A percentile compares a stretch with the other conserved stretches of the same genome.
Conservation (phyloP, 169 alveolate species). For the Plasmodium berghei region DNA sequence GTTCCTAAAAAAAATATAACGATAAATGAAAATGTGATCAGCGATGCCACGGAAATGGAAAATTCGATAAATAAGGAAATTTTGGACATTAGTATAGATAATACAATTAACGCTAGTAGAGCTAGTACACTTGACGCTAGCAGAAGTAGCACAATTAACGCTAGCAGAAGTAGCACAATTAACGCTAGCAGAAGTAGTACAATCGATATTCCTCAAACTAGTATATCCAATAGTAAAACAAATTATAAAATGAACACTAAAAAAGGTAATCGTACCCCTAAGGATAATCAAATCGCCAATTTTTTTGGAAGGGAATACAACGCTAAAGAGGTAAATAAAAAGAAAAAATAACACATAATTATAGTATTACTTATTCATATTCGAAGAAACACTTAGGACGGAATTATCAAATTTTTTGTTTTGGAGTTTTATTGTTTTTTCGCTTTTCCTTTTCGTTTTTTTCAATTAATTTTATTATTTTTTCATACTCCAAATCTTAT, state of each 20-base stretch:
- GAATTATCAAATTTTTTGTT: background rate
- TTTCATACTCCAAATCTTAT: background rate
- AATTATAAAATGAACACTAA: background rate
- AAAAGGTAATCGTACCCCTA: slow-evolving; percentile 6
- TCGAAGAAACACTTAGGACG: background rate
- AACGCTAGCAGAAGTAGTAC: background rate
- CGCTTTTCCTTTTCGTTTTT: background rate
- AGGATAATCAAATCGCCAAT: no score
- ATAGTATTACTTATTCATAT: background rate
- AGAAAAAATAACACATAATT: background rate
- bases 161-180: background rate
- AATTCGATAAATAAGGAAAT: no score
- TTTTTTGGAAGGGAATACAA: slow-evolving; percentile 44
- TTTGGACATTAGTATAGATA: background rate
- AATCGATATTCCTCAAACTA: background rate
- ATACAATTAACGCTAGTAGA: background rate
- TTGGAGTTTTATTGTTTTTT: background rate
- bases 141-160: background rate
- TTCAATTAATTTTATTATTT: background rate
- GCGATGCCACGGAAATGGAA: no score
- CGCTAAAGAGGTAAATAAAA: slow-evolving; percentile 20
- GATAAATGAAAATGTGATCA: background rate
- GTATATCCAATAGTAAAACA: background rate
- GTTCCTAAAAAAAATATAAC: background rate
- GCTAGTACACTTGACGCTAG: background rate